Conservation (phyloP, 495 filamentous ascomycete species). For the Aspergillus avenaceus region DNA sequence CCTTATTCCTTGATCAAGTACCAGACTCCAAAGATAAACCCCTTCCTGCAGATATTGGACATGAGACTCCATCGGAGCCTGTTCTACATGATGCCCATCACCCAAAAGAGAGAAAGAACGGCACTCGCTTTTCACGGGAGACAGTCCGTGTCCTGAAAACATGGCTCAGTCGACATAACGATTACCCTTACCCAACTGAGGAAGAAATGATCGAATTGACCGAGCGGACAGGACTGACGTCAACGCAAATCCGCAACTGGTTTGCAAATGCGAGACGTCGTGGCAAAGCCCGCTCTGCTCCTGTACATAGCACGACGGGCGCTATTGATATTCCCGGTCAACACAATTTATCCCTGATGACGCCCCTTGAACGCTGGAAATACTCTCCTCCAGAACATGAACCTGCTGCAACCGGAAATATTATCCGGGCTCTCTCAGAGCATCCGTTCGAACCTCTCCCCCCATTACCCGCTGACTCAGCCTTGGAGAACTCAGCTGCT, state of each 20-base stretch:
- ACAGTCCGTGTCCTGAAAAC: constrained; percentile 1
- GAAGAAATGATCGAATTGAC: constrained; percentile 2
- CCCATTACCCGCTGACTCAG: too few species aligned
- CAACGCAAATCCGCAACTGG: constrained; percentile 8
- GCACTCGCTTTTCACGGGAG: too few species aligned
- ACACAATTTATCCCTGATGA: neutral
- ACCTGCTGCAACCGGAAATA: too few species aligned
- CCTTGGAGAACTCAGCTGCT: too few species aligned
- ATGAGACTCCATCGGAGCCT: too few species aligned
- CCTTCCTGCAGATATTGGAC: too few species aligned
- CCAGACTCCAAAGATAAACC: too few species aligned
- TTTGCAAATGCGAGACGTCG: constrained; percentile 6
- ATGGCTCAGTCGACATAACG: constrained; percentile 1
- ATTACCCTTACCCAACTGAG: constrained; percentile 24
- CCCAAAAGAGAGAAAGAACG: too few species aligned
- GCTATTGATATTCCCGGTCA: neutral
- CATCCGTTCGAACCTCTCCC: too few species aligned
- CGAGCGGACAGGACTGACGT: constrained; percentile 4
- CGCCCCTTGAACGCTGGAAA: constrained; percentile 2
- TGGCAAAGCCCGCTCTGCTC: neutral
- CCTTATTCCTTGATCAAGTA: too few species aligned
- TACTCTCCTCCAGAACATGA: constrained; percentile 5
- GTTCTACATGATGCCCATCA: too few species aligned
- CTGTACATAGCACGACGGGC: neutral
- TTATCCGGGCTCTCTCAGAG: too few species aligned